Evolutionary conservation across 2,329 filamentous ascomycete genomes (phyloP).

Genomic region (Fusarium armeniacum): DNA sequence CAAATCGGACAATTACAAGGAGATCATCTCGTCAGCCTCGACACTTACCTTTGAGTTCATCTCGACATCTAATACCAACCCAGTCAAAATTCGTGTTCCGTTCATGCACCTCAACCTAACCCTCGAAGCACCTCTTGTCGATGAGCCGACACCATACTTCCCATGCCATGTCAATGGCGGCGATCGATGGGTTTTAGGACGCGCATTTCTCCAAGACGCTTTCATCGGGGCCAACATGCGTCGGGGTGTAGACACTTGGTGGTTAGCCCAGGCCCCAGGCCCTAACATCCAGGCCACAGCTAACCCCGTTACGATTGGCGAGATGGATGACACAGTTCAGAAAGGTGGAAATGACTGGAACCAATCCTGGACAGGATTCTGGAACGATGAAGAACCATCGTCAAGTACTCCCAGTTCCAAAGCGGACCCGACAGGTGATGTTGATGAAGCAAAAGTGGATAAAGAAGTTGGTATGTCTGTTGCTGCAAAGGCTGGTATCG

Average conservation of each 20-base stretch:
- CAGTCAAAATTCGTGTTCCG: slow-evolving; percentile 7
- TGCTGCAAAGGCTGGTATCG: background rate
- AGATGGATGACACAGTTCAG: slow-evolving; percentile 7
- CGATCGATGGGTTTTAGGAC: slow-evolving; percentile 54
- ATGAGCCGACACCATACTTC: slow-evolving; percentile 40
- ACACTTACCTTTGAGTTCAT: slow-evolving; percentile 13
- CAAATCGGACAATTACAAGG: background rate
- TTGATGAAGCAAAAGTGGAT: background rate
- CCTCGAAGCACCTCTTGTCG: slow-evolving; percentile 1
- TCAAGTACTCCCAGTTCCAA: slow-evolving; percentile 1
- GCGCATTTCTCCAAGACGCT: slow-evolving; percentile 60
- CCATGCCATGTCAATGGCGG: slow-evolving; percentile 55
- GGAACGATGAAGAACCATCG: slow-evolving; percentile 10
- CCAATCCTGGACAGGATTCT: slow-evolving; percentile 29
- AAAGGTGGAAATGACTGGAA: slow-evolving; percentile 36
- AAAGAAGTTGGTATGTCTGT: background rate
- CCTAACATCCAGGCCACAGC: slow-evolving; percentile 10
- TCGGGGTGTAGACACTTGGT: slow-evolving; percentile 31
- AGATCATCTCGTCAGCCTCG: background rate
- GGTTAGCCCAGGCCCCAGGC: slow-evolving; percentile 37
- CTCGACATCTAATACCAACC: background rate
- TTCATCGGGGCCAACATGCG: slow-evolving; percentile 61
- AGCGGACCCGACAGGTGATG: background rate
- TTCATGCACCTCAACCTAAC: slow-evolving; percentile 27
- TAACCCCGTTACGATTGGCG: slow-evolving; percentile 5